A percentile compares a stretch with the other conserved stretches of the same genome.
Evolutionary conservation across 768 basidiomycete genomes (phyloP).

Genomic region (Kwoniella botswanensis): DNA sequence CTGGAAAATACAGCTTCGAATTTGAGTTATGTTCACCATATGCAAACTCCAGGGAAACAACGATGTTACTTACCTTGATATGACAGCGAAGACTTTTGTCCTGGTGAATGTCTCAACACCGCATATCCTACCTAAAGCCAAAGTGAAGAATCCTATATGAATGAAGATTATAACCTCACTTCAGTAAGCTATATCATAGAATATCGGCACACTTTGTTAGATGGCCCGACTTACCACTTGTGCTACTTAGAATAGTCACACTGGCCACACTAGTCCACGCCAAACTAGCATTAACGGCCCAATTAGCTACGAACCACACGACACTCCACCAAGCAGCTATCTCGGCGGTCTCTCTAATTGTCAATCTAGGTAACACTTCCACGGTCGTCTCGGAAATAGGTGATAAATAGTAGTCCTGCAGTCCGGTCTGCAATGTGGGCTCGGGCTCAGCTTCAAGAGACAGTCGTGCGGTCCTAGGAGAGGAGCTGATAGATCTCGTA

Average conservation of each 20-base stretch:
- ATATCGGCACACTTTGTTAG: too few species aligned
- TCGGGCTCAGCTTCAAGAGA: conserved; percentile 2
- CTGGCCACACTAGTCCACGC: conserved; percentile 92
- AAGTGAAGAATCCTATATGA: conserved; percentile 83
- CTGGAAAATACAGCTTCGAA: conserved; percentile 58
- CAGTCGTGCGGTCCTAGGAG: conserved; percentile 9
- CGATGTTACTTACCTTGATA: conserved; percentile 67
- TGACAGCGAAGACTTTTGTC: conserved; percentile 76
- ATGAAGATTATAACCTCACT: background rate
- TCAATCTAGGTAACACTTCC: conserved; percentile 62
- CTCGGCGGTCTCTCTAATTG: conserved; percentile 71
- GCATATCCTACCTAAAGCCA: conserved; percentile 80
- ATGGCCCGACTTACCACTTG: conserved; percentile 70
- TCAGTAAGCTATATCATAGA: background rate
- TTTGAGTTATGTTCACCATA: background rate
- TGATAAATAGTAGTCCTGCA: background rate
- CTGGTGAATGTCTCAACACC: conserved; percentile 76
- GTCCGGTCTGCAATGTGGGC: background rate
- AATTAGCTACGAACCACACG: conserved; percentile 92
- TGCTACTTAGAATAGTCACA: conserved; percentile 84
- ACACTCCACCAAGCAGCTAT: conserved; percentile 82
- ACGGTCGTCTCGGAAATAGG: background rate
- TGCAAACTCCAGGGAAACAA: background rate
- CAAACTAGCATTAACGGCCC: conserved; percentile 81
- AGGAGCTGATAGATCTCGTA: conserved; percentile 13